Base-by-base conservation (phyloP, 2,329 filamentous ascomycete species). In the Penicillium sp. region DNA sequence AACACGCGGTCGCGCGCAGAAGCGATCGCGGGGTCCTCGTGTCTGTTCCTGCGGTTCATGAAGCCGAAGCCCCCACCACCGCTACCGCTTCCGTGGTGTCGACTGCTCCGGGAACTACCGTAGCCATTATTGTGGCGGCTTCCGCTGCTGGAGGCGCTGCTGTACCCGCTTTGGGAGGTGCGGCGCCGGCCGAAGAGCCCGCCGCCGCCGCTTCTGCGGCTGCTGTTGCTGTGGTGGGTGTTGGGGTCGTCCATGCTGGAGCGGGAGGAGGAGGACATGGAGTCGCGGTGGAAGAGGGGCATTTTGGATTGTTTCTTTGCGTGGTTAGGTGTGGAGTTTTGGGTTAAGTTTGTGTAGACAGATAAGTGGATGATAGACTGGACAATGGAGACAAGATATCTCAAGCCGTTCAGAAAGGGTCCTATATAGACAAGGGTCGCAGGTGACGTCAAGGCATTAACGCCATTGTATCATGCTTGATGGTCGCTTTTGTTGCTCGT, bases 21-120 rank as follows among this genome's bases (percentile, higher is more conserved):
- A 1, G 84, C 69, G 70, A 91, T 90, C 65, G 81, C 84, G 0
- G 87, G 86, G 75, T 91, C 89, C 65, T 88, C 82, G 50, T 83
- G 79, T 41, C 35, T 11, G 35, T 15, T 11, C 52, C 76, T 69
- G 63, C 78, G 75, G 67, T 76, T 79, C 66, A 84, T 79, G 61
- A 81, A 57, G 5, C 53, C 54, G 52, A 44, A 35, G n/a, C 45
- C 21, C 17, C 30, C 55, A 61, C 31, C 38, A 35, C 35, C 44
- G 31, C 38, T 51, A 21, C 31, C 30, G 58, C 44, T 29, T 13
- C 15, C 30, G 54, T 19, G 23, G 19, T 23, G 19, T 30, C 11
- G 29, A 15, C 35, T 41, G 35, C 11, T 41, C 11, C 15, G 35
- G 13, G 11, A 13, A 35, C 31, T 13, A 13, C 45, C 21, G 35